phyloP scores from a whole-genome alignment of 331 rosid genomes.

The Acacia concinna region DNA sequence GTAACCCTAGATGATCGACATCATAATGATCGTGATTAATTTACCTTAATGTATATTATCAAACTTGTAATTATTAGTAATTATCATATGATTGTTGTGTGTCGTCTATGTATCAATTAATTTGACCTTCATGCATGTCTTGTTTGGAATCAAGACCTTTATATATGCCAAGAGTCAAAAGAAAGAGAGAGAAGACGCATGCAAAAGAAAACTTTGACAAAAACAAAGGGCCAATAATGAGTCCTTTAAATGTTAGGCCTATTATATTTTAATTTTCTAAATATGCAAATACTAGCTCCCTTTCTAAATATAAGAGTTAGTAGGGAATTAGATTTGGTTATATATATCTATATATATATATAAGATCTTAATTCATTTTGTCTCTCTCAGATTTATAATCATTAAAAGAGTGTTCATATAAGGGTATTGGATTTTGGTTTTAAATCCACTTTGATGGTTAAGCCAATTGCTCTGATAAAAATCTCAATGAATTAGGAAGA shows the following conservation, averaged over 20 bases:
- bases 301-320: too few relatives aligned
- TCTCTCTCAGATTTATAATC: too few relatives aligned
- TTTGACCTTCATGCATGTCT: neutral
- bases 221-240: neutral
- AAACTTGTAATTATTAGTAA: neutral
- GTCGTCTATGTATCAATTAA: neutral
- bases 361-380: too few relatives aligned
- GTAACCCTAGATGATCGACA: neutral
- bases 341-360: too few relatives aligned
- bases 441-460: too few relatives aligned
- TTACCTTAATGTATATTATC: neutral
- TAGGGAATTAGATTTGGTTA: too few relatives aligned
- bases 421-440: too few relatives aligned
- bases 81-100: neutral
- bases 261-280: neutral
- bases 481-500: too few relatives aligned
- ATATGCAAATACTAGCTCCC: neutral
- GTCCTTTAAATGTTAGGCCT: neutral
- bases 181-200: neutral
- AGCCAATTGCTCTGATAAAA: too few relatives aligned
- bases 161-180: neutral
- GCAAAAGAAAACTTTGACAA: neutral
- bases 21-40: neutral
- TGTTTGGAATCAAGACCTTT: neutral
- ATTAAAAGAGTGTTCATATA: too few relatives aligned